Conservation (phyloP, 2,329 filamentous ascomycete species). For the Penicillium crustosum region DNA sequence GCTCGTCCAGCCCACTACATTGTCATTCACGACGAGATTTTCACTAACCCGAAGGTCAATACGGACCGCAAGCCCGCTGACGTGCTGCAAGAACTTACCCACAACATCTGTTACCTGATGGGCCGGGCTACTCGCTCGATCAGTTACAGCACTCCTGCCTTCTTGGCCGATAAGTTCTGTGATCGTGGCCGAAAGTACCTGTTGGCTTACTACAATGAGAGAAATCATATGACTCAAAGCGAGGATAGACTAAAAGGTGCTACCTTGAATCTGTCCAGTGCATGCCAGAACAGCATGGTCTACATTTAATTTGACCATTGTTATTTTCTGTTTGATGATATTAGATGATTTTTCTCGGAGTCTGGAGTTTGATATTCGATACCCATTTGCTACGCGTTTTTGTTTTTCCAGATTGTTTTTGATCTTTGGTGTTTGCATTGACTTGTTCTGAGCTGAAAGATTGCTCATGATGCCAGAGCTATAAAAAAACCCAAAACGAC, state of each 20-base stretch:
- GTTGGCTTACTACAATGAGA: constrained; percentile 10
- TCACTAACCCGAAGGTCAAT: constrained; percentile 33
- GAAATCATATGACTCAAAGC: accelerated
- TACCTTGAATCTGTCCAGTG: background rate
- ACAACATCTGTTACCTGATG: constrained; percentile 29
- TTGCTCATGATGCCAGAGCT: background rate
- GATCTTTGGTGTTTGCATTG: background rate
- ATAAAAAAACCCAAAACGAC: background rate
- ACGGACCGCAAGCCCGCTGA: constrained; percentile 10
- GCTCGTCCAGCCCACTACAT: constrained; percentile 79
- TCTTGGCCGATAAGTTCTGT: constrained; percentile 25
- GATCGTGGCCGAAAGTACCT: constrained; percentile 24
- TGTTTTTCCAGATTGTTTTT: background rate
- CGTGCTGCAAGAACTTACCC: constrained; percentile 19
- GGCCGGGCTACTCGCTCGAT: constrained; percentile 27
- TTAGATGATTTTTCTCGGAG: background rate
- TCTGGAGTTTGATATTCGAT: background rate
- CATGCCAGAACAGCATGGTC: constrained; percentile 3
- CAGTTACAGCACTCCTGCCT: constrained; percentile 26
- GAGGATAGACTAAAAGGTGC: background rate
- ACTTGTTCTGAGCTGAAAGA: background rate
- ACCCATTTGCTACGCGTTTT: background rate
- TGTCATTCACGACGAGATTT: constrained; percentile 67
- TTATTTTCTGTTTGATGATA: background rate
- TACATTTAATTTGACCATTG: constrained; percentile 2